Evolutionary conservation across 305 asterid species (phyloP).

Genomic region (Fraxinus dipetala): DNA sequence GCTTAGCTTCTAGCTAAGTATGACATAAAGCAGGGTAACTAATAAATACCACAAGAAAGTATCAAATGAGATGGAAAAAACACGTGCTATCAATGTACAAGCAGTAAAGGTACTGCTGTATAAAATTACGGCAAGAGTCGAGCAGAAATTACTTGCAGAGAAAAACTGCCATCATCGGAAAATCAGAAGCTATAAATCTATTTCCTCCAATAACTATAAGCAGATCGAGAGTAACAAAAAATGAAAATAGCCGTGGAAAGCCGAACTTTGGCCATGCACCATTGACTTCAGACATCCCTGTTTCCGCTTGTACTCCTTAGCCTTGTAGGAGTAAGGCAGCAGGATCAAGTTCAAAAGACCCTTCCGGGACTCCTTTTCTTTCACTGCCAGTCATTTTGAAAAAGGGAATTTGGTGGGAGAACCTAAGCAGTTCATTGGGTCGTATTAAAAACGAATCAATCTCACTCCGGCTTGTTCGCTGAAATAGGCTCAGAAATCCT

Average conservation of each 20-base stretch:
- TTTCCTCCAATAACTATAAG: background rate
- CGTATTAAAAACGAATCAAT: slow-evolving; percentile 34
- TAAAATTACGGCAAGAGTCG: background rate
- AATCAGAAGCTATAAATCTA: background rate
- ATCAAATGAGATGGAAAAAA: background rate
- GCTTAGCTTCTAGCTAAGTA: background rate
- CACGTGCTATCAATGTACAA: background rate
- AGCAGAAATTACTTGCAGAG: background rate
- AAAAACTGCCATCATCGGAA: background rate
- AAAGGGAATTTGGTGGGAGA: slow-evolving; percentile 66
- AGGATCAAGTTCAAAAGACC: slow-evolving; percentile 82
- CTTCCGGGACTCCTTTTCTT: slow-evolving; percentile 62
- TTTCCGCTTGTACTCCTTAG: slow-evolving; percentile 10
- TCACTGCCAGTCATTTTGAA: slow-evolving; percentile 65
- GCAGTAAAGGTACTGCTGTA: background rate
- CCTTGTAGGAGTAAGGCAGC: slow-evolving; percentile 50
- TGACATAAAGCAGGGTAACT: background rate
- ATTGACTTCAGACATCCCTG: slow-evolving; percentile 17
- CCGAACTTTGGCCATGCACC: slow-evolving; percentile 11
- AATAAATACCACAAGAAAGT: background rate
- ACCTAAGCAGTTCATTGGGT: slow-evolving; percentile 46
- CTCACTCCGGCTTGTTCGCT: slow-evolving; percentile 31
- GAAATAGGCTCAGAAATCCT: slow-evolving; percentile 71
- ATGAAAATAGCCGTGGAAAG: background rate
- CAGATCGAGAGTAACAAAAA: background rate